Evolutionary conservation across 768 basidiomycete genomes (phyloP).

Genomic region (Dendrothele bispora): DNA sequence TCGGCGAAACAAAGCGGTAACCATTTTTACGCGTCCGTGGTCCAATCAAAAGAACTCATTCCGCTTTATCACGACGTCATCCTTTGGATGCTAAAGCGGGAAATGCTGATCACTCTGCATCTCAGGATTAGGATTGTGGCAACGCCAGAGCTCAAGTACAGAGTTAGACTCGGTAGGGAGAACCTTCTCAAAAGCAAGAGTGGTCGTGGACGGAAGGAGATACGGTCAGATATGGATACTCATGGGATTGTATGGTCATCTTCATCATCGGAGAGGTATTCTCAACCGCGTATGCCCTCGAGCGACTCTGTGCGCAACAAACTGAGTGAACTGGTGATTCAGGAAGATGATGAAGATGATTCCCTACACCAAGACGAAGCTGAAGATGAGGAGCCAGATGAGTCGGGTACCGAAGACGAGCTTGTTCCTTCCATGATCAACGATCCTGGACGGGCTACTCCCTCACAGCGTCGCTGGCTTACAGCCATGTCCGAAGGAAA

Average conservation of each 20-base stretch:
- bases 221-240: neutral
- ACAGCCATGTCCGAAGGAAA: conserved; percentile 89
- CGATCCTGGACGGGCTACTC: conserved; percentile 81
- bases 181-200: conserved; percentile 29
- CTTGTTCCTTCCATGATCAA: conserved; percentile 67
- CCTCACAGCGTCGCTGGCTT: conserved; percentile 79
- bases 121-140: conserved; percentile 85
- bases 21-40: conserved; percentile 82
- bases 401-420: conserved; percentile 46
- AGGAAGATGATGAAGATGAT: conserved; percentile 31
- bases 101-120: conserved; percentile 82
- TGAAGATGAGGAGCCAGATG: conserved; percentile 23
- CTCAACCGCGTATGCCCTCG: conserved; percentile 42
- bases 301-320: conserved; percentile 42
- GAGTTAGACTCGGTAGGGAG: conserved; percentile 52
- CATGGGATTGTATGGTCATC: conserved; percentile 46
- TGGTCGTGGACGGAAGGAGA: conserved; percentile 8
- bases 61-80: conserved; percentile 79
- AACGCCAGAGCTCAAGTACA: conserved; percentile 69
- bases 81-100: conserved; percentile 87
- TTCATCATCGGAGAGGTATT: conserved; percentile 52
- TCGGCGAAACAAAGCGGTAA: conserved; percentile 61
- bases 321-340: conserved; percentile 38
- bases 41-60: conserved; percentile 64
- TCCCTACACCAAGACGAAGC: conserved; percentile 14